These are phyloP conservation scores for Paramecium caudatum DNA, from an alignment of 73 alveolate genomes.

Conservation along the genomic window DNA sequence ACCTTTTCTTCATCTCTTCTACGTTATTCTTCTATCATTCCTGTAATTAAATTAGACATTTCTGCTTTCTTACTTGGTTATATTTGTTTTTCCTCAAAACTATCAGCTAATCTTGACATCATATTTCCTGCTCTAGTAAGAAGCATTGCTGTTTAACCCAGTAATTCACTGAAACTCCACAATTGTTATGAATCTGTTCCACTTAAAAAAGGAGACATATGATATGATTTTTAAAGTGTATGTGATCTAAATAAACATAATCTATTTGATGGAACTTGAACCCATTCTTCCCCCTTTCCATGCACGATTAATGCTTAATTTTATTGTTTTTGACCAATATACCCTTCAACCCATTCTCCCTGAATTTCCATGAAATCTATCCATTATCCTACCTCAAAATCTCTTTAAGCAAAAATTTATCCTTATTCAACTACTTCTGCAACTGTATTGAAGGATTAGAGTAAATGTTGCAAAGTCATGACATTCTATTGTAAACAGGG, in stretches of 20 bases:
- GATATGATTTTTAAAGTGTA: conserved; percentile 13
- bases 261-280: conserved; percentile 4
- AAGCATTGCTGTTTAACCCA: conserved; percentile 5
- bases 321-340: not conserved
- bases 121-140: conserved; percentile 40
- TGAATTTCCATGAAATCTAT: conserved; percentile 18
- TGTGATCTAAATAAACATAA: conserved; percentile 60
- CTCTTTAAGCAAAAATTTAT: conserved; percentile 3
- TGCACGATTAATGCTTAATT: not conserved
- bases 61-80: not conserved
- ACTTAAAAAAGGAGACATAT: not conserved
- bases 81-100: conserved; percentile 1
- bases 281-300: conserved; percentile 59
- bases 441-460: conserved; percentile 28
- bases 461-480: conserved; percentile 15
- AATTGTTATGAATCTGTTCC: not conserved
- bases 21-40: conserved; percentile 58
- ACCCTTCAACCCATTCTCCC: conserved; percentile 44
- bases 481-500: conserved; percentile 18
- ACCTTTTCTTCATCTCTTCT: conserved; percentile 29
- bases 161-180: conserved; percentile 35
- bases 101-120: conserved; percentile 64
- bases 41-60: conserved; percentile 53
- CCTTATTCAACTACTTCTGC: conserved; percentile 46
- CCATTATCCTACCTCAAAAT: conserved; percentile 48